These are phyloP conservation scores for Neurospora sp. DNA, from an alignment of 495 filamentous ascomycete genomes.

Conservation along the genomic window DNA sequence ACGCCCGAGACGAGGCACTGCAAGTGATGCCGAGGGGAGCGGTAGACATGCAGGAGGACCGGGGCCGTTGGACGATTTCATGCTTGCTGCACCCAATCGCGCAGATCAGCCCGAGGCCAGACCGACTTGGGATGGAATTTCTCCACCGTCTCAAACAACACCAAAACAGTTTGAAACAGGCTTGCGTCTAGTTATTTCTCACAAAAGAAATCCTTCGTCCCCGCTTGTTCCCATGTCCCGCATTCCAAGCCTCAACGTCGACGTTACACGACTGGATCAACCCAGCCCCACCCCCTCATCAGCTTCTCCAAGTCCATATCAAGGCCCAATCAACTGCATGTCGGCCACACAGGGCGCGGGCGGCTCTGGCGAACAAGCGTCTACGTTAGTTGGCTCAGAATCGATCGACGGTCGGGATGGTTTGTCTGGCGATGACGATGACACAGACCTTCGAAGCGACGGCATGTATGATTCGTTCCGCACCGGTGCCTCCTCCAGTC, in stretches of 20 bases:
- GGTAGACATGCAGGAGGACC: conserved; percentile 37
- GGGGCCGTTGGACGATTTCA: not conserved
- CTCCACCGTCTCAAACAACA: conserved; percentile 9
- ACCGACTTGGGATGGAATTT: conserved; percentile 14
- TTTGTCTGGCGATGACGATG: conserved; percentile 71
- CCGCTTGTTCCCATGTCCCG: conserved; percentile 47
- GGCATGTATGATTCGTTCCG: conserved; percentile 86
- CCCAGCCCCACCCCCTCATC: conserved; percentile 26
- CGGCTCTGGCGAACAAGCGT: conserved; percentile 52
- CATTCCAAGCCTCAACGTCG: conserved; percentile 47
- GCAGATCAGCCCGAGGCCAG: conserved; percentile 10
- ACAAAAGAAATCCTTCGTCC: conserved; percentile 41
- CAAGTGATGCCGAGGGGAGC: conserved; percentile 23
- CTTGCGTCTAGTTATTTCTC: conserved; percentile 6
- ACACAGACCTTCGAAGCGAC: conserved; percentile 78
- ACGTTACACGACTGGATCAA: conserved; percentile 35
- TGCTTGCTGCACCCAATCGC: conserved; percentile 12
- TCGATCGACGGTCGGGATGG: conserved; percentile 58
- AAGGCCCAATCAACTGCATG: conserved; percentile 17
- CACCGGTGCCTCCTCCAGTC: conserved; percentile 58
- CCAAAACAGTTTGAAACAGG: not conserved
- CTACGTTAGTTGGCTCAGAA: conserved; percentile 77
- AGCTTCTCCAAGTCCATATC: conserved; percentile 12
- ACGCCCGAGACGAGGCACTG: conserved; percentile 30
- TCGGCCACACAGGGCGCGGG: conserved; percentile 16